These are phyloP conservation scores for Caryocar brasiliense DNA, from an alignment of 441 rosid genomes.

Conservation along the genomic window DNA sequence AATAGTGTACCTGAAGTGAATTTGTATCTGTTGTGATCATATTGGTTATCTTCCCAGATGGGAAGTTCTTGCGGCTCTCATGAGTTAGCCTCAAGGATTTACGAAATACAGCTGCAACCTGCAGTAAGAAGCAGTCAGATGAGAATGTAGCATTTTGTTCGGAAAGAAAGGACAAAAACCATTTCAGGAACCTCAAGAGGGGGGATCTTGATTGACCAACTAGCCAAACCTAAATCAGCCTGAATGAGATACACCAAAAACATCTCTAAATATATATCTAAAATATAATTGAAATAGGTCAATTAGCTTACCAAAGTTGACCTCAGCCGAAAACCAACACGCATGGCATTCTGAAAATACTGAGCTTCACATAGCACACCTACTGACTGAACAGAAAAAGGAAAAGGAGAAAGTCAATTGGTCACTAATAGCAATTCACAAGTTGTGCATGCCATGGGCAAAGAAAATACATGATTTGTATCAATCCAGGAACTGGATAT, in stretches of 20 bases:
- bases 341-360: conserved; percentile 73
- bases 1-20: conserved; percentile 60
- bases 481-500: too few relatives aligned
- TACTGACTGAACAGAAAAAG: conserved; percentile 41
- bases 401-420: conserved; percentile 16
- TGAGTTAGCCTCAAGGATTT: conserved; percentile 78
- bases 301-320: conserved; percentile 74
- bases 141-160: background rate
- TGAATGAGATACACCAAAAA: background rate
- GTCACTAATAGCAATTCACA: conserved; percentile 1
- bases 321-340: conserved; percentile 74
- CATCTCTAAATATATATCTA: background rate
- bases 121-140: conserved; percentile 11
- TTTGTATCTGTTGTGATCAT: conserved; percentile 93
- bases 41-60: conserved; percentile 82
- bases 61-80: conserved; percentile 70
- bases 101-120: conserved; percentile 90
- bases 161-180: background rate
- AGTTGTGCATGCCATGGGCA: background rate
- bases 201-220: background rate
- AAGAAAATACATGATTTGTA: too few relatives aligned
- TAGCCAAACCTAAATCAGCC: background rate
- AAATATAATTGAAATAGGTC: background rate
- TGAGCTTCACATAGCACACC: conserved; percentile 82
- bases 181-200: background rate